Evolutionary conservation across 495 filamentous ascomycete species (phyloP).

Genomic region (Astrocystis sublimbata): DNA sequence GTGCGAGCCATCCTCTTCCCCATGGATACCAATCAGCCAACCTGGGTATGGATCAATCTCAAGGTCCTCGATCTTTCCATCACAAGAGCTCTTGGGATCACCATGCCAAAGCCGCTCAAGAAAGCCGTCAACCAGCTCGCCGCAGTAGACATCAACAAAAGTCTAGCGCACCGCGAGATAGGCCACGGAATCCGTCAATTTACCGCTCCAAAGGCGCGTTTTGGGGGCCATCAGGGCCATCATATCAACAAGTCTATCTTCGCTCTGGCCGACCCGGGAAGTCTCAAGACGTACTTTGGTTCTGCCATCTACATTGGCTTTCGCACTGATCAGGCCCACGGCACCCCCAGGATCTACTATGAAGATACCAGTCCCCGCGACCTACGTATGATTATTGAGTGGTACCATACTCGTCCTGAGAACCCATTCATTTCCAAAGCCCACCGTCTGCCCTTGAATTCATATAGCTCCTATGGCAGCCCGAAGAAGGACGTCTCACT

Average conservation of each 20-base stretch:
- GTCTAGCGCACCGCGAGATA: conserved; percentile 3
- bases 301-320: conserved; percentile 3
- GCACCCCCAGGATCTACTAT: not conserved
- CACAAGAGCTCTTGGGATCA: not conserved
- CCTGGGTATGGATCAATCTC: not conserved
- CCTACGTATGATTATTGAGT: conserved; percentile 9
- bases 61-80: not conserved
- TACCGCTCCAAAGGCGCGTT: not conserved
- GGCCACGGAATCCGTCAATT: conserved; percentile 14
- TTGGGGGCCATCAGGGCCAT: not conserved
- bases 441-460: not conserved
- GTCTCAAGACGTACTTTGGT: conserved; percentile 6
- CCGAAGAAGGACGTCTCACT: not conserved
- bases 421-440: not conserved
- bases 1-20: conserved; percentile 16
- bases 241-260: conserved; percentile 12
- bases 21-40: not conserved
- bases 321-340: not conserved
- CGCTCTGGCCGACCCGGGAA: not conserved
- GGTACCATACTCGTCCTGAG: not conserved
- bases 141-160: conserved; percentile 1
- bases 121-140: not conserved
- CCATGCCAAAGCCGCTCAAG: not conserved
- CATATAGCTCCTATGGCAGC: not conserved
- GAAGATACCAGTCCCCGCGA: conserved; percentile 4